Evolutionary conservation across 139 green algal genomes (phyloP).

Genomic region (Chlamydomonas incerta): DNA sequence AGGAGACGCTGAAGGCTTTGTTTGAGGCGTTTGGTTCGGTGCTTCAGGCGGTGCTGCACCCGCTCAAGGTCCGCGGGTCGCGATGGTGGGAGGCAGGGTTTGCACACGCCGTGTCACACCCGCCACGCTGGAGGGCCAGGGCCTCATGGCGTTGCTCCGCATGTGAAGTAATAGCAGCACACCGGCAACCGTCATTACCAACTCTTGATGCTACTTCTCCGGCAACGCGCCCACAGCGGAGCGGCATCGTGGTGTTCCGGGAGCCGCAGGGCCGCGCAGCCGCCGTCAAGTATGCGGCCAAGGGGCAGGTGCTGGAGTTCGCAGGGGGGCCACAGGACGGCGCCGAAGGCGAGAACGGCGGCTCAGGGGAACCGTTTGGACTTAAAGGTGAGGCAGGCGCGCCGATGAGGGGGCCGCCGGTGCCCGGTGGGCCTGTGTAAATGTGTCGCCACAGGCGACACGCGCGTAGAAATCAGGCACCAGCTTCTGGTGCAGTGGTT

Average conservation of each 20-base stretch:
- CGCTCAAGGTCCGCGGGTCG: slow-evolving; percentile 51
- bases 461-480: too few species aligned
- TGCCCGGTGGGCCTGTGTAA: too few species aligned
- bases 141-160: too few species aligned
- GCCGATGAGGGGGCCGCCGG: not conserved
- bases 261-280: not conserved
- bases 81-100: not conserved
- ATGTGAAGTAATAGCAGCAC: too few species aligned
- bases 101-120: not conserved
- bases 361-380: slow-evolving; percentile 48
- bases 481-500: too few species aligned
- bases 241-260: slow-evolving; percentile 70
- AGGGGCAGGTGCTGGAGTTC: slow-evolving; percentile 31
- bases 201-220: too few species aligned
- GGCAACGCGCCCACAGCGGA: slow-evolving; percentile 53
- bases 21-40: slow-evolving; percentile 75
- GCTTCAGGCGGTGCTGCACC: slow-evolving; percentile 66
- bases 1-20: slow-evolving; percentile 55
- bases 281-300: not conserved
- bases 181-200: too few species aligned
- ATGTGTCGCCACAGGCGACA: too few species aligned
- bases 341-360: not conserved
- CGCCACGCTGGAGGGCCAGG: too few species aligned
- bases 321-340: not conserved
- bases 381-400: slow-evolving; percentile 60